These are phyloP conservation scores for Trametes pubescens DNA, from an alignment of 1,284 basidiomycete species.

Conservation along the genomic window DNA sequence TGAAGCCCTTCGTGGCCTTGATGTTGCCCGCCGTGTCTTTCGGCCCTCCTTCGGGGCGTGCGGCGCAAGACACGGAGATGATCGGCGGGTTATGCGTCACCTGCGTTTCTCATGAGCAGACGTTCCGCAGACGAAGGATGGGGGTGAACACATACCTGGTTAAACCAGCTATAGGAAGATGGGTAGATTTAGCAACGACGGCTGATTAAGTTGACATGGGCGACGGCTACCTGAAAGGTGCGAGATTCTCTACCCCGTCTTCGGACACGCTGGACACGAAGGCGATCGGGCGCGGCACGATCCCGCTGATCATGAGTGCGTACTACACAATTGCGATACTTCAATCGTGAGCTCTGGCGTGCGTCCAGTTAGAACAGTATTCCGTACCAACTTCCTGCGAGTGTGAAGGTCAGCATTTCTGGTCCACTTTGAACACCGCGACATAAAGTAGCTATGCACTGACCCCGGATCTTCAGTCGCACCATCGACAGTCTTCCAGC, in stretches of 20 bases:
- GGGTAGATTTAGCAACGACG: too few relatives aligned
- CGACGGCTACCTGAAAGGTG: constrained; percentile 65
- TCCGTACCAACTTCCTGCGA: neutral
- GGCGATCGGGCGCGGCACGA: constrained; percentile 78
- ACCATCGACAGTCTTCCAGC: constrained; percentile 67
- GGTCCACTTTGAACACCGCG: too few relatives aligned
- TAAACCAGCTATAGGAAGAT: constrained; percentile 58
- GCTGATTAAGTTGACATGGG: neutral
- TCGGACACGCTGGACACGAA: constrained; percentile 72
- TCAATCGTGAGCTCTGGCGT: neutral
- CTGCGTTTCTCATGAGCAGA: constrained; percentile 40
- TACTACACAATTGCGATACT: constrained; percentile 28
- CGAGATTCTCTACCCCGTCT: constrained; percentile 69
- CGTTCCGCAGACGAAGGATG: too few relatives aligned
- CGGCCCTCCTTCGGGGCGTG: constrained; percentile 48
- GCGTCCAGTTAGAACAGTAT: neutral
- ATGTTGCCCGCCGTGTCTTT: constrained; percentile 80
- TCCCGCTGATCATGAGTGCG: constrained; percentile 67
- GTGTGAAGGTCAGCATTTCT: neutral
- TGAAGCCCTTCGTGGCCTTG: constrained; percentile 72
- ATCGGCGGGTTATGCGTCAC: constrained; percentile 72
- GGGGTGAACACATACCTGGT: constrained; percentile 43
- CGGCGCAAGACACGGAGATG: constrained; percentile 65
- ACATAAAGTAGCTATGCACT: constrained; percentile 25
- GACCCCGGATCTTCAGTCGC: constrained; percentile 55